Percentiles rank a stretch among this genome's conserved stretches.
Evolutionary conservation across 306 rosid genomes (phyloP).

Genomic region (Cucumis melo): DNA sequence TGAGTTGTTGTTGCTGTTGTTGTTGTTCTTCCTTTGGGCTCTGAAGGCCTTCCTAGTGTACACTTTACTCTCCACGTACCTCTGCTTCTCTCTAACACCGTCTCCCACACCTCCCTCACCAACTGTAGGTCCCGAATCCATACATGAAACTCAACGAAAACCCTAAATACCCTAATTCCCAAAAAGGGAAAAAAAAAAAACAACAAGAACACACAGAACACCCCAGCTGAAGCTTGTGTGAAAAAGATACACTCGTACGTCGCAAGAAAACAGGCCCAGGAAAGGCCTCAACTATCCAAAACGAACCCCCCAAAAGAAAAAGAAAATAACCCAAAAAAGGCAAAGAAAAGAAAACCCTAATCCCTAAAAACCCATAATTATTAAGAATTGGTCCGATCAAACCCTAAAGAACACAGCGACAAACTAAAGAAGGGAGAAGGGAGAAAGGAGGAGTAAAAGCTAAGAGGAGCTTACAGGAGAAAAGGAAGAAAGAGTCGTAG

Average conservation of each 20-base stretch:
- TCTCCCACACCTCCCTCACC: slow-evolving; percentile 59
- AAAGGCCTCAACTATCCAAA: slow-evolving; percentile 16
- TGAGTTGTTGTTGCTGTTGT: slow-evolving; percentile 5
- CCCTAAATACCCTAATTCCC: slow-evolving; percentile 38
- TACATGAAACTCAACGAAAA: slow-evolving; percentile 47
- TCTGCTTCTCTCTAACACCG: slow-evolving; percentile 46
- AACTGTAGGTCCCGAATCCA: slow-evolving; percentile 77
- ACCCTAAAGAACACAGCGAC: neutral
- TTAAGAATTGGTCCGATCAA: slow-evolving; percentile 4
- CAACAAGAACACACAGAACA: slow-evolving; percentile 1
- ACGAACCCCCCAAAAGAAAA: neutral
- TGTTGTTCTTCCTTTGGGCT: slow-evolving; percentile 31
- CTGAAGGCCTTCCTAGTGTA: slow-evolving; percentile 56
- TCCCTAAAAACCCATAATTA: neutral
- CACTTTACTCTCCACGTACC: slow-evolving; percentile 44
- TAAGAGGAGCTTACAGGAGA: slow-evolving; percentile 8
- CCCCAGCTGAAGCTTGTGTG: neutral
- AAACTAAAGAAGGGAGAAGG: neutral
- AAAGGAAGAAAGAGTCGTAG: too few species aligned
- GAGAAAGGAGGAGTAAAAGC: neutral
- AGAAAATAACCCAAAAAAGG: neutral
- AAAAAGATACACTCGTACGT: neutral
- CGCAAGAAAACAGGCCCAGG: neutral
- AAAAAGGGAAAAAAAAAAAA: neutral
- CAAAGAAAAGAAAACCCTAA: neutral